Base-by-base conservation (phyloP, 495 filamentous ascomycete genomes). In the Annulohypoxylon stygium region DNA sequence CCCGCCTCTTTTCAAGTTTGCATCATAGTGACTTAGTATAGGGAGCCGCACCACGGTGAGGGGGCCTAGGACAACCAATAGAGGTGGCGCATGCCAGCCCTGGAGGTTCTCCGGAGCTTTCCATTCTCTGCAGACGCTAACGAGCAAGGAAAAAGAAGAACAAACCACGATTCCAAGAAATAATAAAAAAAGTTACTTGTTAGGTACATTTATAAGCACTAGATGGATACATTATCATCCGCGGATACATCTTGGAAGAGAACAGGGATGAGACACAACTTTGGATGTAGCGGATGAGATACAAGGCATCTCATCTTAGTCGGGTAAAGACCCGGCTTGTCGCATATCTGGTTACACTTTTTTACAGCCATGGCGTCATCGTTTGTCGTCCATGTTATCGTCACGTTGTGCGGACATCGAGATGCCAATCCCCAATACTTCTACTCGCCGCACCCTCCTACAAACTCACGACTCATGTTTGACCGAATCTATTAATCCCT, bases 281-380 rank as follows among this genome's bases (percentile, higher is more conserved):
- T 14, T 14, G 11, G 16, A 39, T 43, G 39, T 53, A 69, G 14
- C 9, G 16, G 25, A 33, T 43, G 34, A 30, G 30, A 30, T 30
- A 30, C 30, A 30, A 30, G 30, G 37, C 48, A 62, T 55, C 61
- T 54, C 54, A 60, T 3, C 67, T 43, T 43, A 25, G 53, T 61
- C 33, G 30, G 26, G 14, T 61, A 47, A 45, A 45, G 36, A 34
- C 20, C 18, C 45, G 26, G 62, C 47, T 61, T 34, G 36, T 30
- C 30, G 3, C 30, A 30, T 11, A 11, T 14, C 45, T 43, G 58
- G 72, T 60, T 47, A 58, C 58, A 20, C 5, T 58, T 39, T 41
- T 36, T 58, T 14, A 16, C 36, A 54, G 43, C 43, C 26, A 71
- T 75, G 51, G 14, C 68, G 68, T 75, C 73, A 75, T 75, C 63